Percentiles rank a stretch among this genome's conserved stretches.
phyloP scores from a whole-genome alignment of 2,329 filamentous ascomycete genomes.

The Aspergillus persii region DNA sequence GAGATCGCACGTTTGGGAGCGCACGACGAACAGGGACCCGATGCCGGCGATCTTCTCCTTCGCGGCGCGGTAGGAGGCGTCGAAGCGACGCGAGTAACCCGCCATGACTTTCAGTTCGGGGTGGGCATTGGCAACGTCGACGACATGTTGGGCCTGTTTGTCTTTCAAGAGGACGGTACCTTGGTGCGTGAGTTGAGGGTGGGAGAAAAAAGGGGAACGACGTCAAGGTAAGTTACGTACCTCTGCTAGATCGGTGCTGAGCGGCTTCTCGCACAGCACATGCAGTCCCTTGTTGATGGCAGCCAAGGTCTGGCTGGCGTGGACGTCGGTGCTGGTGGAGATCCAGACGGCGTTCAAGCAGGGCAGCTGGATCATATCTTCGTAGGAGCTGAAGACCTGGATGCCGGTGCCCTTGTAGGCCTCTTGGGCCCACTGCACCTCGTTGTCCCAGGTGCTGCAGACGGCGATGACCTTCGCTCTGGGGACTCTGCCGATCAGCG shows the following conservation, averaged over 20 bases:
- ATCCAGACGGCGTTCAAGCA: conserved; percentile 51
- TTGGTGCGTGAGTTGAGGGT: background rate
- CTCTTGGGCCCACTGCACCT: conserved; percentile 44
- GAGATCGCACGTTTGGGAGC: conserved; percentile 62
- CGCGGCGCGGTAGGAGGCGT: conserved; percentile 59
- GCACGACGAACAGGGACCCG: conserved; percentile 56
- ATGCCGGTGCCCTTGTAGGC: conserved; percentile 42
- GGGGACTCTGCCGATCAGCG: conserved; percentile 5
- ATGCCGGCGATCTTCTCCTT: conserved; percentile 50
- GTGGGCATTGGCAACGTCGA: conserved; percentile 49
- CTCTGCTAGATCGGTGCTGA: conserved; percentile 52
- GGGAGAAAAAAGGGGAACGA: background rate
- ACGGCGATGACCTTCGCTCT: conserved; percentile 8
- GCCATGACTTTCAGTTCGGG: conserved; percentile 60
- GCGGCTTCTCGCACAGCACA: conserved; percentile 49
- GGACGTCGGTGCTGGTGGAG: conserved; percentile 49
- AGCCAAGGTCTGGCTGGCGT: conserved; percentile 51
- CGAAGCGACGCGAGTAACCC: conserved; percentile 60
- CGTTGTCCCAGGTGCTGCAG: conserved; percentile 26
- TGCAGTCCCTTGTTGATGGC: conserved; percentile 50
- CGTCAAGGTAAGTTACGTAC: conserved; percentile 34
- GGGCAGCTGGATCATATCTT: conserved; percentile 50
- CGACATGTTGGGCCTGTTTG: conserved; percentile 53
- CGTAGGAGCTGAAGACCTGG: conserved; percentile 47
- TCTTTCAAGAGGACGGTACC: background rate